Evolutionary conservation across 1,139 yeast genomes (phyloP), one percentile per base, ranked within the genome.

Genomic region (Geotrichum cucujoidarum): DNA sequence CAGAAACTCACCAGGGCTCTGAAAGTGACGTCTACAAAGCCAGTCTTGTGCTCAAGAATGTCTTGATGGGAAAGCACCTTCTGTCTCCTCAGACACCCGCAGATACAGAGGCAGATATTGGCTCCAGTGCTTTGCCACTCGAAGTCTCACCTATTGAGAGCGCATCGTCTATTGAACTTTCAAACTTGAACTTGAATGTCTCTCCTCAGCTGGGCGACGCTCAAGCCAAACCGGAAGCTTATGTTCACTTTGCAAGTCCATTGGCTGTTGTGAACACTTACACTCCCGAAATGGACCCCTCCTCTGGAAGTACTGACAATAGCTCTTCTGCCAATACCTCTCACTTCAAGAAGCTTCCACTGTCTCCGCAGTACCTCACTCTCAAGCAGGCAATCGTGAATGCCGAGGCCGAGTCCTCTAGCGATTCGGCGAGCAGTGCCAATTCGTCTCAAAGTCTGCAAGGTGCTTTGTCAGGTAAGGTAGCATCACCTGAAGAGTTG

Each of bases 241-340:
- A 32, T 25, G 50, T 47, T 4, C 46, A 33, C 11, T 47, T 47
- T 33, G 50, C 46, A 7, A 40, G 43, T 6, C 50, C 50, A 8
- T 16, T 47, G 18, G 40, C 25, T n/a, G 29, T 41, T n/a, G 40
- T 47, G 14, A 47, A 42, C 25, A 24, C 25, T 10, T 42, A 42
- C 16, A 47, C 46, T 1, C 45, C 50, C 1, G 47, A 47, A 29
- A 37, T 24, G 14, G 46, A 47, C 29, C 3, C 39, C 8, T 30
- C 14, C 30, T 33, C 43, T 2, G 43, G 46, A 11, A 32, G 29
- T n/a, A 29, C 31, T 25, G 30, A 21, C 33, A 35, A 22, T n/a
- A 22, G 27, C 17, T 4, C 5, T 20, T 6, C 20, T 21, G 38
- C n/a, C 4, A 35, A 13, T 14, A 13, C 27, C 11, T 16, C 8